These are phyloP conservation scores for Verbascum thapsus DNA, from an alignment of 257 asterid species.

Conservation along the genomic window DNA sequence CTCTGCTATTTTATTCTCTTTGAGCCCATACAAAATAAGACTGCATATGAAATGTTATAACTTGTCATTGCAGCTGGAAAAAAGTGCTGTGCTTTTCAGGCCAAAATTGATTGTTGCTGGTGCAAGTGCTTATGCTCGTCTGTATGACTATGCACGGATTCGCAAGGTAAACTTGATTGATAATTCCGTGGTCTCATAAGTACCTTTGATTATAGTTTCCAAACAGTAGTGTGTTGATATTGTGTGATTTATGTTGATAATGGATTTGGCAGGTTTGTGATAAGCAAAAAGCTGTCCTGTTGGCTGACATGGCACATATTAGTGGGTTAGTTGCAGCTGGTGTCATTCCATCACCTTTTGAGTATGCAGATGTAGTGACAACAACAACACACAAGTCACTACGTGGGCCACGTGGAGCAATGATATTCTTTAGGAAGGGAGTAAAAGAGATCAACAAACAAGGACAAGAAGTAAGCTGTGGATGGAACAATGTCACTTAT, in stretches of 20 bases:
- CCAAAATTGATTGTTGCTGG: slow-evolving; percentile 92
- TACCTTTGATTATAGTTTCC: neutral
- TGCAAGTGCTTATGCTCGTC: slow-evolving; percentile 95
- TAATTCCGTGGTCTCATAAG: neutral
- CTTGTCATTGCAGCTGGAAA: slow-evolving; percentile 69
- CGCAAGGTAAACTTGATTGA: slow-evolving; percentile 61
- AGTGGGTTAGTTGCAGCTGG: no score
- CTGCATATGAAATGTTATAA: slow-evolving; percentile 23
- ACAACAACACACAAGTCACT: slow-evolving; percentile 97
- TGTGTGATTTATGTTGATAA: slow-evolving; percentile 3
- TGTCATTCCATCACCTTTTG: slow-evolving; percentile 96
- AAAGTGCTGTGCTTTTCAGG: slow-evolving; percentile 89
- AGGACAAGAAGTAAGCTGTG: slow-evolving; percentile 81
- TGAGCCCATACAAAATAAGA: neutral
- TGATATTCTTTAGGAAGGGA: slow-evolving; percentile 95
- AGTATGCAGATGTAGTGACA: slow-evolving; percentile 92
- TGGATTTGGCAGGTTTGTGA: slow-evolving; percentile 75
- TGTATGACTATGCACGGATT: slow-evolving; percentile 85
- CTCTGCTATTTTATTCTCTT: slow-evolving; percentile 20
- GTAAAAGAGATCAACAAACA: slow-evolving; percentile 82
- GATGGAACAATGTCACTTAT: no score
- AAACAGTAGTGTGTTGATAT: neutral
- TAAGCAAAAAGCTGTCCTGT: slow-evolving; percentile 80
- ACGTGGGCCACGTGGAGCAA: slow-evolving; percentile 98
- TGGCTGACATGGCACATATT: slow-evolving; percentile 99